Evolutionary conservation across 768 basidiomycete species (phyloP), one percentile per base, ranked within the genome.

Genomic region (Pisolithus microcarpus): DNA sequence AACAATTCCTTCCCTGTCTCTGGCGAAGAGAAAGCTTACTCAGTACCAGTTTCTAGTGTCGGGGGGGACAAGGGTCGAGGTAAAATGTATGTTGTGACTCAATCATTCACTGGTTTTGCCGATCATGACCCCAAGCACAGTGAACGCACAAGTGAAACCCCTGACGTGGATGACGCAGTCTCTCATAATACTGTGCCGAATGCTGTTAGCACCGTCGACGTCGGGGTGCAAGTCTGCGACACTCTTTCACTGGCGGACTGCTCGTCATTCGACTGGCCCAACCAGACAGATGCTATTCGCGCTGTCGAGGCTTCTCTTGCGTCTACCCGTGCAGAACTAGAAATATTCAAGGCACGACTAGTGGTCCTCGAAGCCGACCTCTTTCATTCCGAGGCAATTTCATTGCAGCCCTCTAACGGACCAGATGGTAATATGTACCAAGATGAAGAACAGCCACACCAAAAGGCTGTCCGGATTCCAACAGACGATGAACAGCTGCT

Each of bases 281-380:
- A 37, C 7, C 42, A 50, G 6, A 28, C 46, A 5, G 62, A 53
- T 40, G 26, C 36, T 10, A 30, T 66, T 23, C 51, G 37, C 16
- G 51, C 53, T 7, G 59, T 66, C 4, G 63, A 63, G 49, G 49
- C 47, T 38, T 68, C 66, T 18, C 52, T 67, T 31, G 37, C 49
- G 5, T 43, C 11, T 18, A 66, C 63, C n/a, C 63, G 59, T 13
- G 45, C 46, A 3, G 59, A 67, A 23, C 40, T 66, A 30, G 62
- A 67, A 18, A 47, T 26, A 4, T 61, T 67, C 24, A 56, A 50
- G 34, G n/a, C 58, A 39, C 66, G 67, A 13, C 36, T 66, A 37
- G 65, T 68, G 37, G 49, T 39, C 13, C 47, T 68, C 24, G 65
- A 66, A 54, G 51, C 55, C 11, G 55, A 67, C 19, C 55, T 59